phyloP scores from a whole-genome alignment of 768 basidiomycete species.

The Rhodosporidiobolus odoratus region DNA sequence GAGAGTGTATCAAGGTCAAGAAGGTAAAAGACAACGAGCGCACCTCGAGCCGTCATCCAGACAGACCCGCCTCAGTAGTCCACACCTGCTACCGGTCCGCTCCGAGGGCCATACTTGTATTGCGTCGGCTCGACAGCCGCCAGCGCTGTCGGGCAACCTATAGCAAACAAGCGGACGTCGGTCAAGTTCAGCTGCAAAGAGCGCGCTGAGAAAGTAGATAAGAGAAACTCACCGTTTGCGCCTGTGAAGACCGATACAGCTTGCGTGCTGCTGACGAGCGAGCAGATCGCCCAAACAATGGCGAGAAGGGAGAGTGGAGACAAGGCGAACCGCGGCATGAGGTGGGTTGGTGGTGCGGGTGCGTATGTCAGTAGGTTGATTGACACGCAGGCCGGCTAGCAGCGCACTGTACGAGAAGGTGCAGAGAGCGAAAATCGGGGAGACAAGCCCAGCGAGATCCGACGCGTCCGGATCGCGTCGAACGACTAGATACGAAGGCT shows the following conservation, averaged over 20 bases:
- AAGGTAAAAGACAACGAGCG: too few relatives aligned
- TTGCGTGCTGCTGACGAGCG: not conserved
- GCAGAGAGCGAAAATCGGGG: too few relatives aligned
- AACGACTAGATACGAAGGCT: too few relatives aligned
- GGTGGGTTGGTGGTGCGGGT: not conserved
- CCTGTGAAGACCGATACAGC: not conserved
- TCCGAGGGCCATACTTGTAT: slow-evolving; percentile 8
- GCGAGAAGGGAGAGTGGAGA: not conserved
- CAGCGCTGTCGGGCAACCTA: slow-evolving; percentile 5
- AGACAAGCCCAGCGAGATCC: too few relatives aligned
- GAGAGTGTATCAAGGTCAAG: too few relatives aligned
- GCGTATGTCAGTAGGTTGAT: too few relatives aligned
- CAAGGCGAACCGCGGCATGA: not conserved
- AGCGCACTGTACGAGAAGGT: too few relatives aligned
- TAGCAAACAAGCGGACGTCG: not conserved
- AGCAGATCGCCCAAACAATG: not conserved
- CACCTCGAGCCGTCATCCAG: too few relatives aligned
- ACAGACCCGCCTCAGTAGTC: slow-evolving; percentile 24
- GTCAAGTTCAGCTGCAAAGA: not conserved
- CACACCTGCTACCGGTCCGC: slow-evolving; percentile 16
- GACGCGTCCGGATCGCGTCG: too few relatives aligned
- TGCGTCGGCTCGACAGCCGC: not conserved
- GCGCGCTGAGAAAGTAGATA: not conserved
- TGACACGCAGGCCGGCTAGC: too few relatives aligned
- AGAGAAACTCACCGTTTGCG: slow-evolving; percentile 4